These are phyloP conservation scores for Pseudocercospora cruenta DNA, from an alignment of 2,329 filamentous ascomycete species.

Conservation along the genomic window DNA sequence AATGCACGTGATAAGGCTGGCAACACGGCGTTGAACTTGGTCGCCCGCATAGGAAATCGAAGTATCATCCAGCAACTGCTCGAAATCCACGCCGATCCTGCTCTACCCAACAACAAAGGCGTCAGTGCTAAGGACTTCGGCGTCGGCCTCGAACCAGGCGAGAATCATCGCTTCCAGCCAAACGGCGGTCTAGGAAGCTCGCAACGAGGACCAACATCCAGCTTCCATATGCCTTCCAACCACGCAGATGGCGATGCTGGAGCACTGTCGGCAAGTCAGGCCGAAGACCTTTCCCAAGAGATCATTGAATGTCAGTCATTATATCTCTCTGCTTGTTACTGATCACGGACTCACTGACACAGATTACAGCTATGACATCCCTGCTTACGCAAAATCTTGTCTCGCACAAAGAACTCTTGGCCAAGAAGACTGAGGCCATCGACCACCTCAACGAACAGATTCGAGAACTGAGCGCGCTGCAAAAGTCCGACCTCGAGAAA, in stretches of 20 bases:
- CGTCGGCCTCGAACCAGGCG: constrained; percentile 70
- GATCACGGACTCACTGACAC: constrained; percentile 22
- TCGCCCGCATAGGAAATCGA: constrained; percentile 86
- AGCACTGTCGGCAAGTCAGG: constrained; percentile 47
- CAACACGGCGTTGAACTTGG: constrained; percentile 92
- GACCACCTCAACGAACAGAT: constrained; percentile 81
- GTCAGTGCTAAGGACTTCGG: constrained; percentile 92
- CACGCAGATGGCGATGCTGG: constrained; percentile 44
- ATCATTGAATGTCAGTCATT: constrained; percentile 72
- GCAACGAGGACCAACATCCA: constrained; percentile 15
- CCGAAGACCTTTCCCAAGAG: constrained; percentile 76
- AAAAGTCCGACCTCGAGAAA: constrained; percentile 74
- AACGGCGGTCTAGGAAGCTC: constrained; percentile 30
- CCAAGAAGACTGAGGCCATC: constrained; percentile 79
- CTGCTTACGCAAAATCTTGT: constrained; percentile 78
- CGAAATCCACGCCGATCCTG: constrained; percentile 92
- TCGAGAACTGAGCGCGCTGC: constrained; percentile 75
- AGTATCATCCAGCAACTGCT: constrained; percentile 96
- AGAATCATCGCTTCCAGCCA: constrained; percentile 27
- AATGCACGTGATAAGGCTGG: constrained; percentile 93
- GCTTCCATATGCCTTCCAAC: constrained; percentile 21
- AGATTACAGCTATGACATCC: constrained; percentile 71
- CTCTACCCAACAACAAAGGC: constrained; percentile 86
- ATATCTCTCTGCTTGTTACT: neutral
- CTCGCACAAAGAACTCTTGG: constrained; percentile 79